A percentile compares a stretch with the other conserved stretches of the same genome.
Evolutionary conservation across 2,329 filamentous ascomycete species (phyloP).

Genomic region (Cucurbitaria berberidis): DNA sequence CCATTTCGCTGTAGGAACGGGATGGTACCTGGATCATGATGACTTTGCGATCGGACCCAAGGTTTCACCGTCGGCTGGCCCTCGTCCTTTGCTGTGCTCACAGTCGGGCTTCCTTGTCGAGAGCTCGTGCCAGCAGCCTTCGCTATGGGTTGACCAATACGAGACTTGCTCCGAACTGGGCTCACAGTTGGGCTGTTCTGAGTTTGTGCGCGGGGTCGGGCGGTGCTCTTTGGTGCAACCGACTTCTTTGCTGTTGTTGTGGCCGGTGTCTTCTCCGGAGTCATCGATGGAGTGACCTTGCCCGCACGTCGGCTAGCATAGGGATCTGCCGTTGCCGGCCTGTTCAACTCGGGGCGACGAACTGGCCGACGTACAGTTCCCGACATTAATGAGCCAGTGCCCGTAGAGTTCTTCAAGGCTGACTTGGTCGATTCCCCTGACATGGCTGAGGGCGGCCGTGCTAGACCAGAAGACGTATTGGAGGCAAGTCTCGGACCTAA

Average conservation of each 20-base stretch:
- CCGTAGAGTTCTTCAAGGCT: constrained; percentile 38
- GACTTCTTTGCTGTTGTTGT: constrained; percentile 47
- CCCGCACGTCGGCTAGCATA: constrained; percentile 51
- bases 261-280: constrained; percentile 53
- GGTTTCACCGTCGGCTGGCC: constrained; percentile 57
- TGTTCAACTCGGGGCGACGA: constrained; percentile 53
- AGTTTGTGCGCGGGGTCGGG: constrained; percentile 41
- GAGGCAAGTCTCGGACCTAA: constrained; percentile 36
- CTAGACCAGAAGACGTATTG: constrained; percentile 35
- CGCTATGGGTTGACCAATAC: constrained; percentile 36
- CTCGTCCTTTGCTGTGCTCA: constrained; percentile 51
- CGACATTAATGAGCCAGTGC: constrained; percentile 59
- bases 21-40: constrained; percentile 35
- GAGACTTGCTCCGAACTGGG: constrained; percentile 46
- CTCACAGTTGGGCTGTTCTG: constrained; percentile 46
- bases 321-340: constrained; percentile 63
- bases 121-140: constrained; percentile 39
- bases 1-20: constrained; percentile 48
- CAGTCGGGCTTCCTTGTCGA: constrained; percentile 39
- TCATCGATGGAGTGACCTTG: constrained; percentile 56
- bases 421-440: constrained; percentile 43
- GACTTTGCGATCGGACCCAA: constrained; percentile 45
- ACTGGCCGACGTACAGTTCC: constrained; percentile 63
- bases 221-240: constrained; percentile 36
- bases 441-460: constrained; percentile 47